Percentiles rank a stretch among this genome's conserved stretches.
Evolutionary conservation across 345 rosid species (phyloP).

Genomic region (Diplotaxis tenuifolia): DNA sequence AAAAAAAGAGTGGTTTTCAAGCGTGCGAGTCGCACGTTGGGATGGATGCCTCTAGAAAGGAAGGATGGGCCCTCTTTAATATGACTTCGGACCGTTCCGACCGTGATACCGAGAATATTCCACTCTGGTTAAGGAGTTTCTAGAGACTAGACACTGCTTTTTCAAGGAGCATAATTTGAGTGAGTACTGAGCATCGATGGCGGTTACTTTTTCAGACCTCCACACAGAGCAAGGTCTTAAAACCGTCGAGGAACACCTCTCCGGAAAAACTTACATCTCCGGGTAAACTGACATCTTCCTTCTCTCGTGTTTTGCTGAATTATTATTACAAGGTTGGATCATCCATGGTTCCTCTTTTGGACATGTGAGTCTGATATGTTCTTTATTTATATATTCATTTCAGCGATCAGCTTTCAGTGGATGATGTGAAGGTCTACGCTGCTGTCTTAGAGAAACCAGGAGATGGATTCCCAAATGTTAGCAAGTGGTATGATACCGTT

Average conservation of each 20-base stretch:
- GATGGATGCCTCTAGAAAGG: constrained; percentile 15
- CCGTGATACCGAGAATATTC: neutral
- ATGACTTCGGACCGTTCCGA: neutral
- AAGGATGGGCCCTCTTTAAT: neutral
- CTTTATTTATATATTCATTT: neutral
- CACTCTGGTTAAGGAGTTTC: neutral
- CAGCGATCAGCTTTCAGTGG: constrained; percentile 54
- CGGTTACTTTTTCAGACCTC: constrained; percentile 69
- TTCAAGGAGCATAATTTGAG: neutral
- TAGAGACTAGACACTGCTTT: neutral
- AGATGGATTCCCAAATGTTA: constrained; percentile 53
- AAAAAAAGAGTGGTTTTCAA: neutral
- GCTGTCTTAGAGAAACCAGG: constrained; percentile 63
- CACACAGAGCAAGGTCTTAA: constrained; percentile 79
- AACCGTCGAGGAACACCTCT: constrained; percentile 61
- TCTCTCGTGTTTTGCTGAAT: neutral
- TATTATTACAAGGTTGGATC: neutral
- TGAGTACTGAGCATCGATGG: constrained; percentile 37
- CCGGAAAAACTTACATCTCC: constrained; percentile 65
- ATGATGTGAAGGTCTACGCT: constrained; percentile 79
- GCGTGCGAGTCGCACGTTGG: constrained; percentile 20
- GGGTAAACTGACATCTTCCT: constrained; percentile 39
- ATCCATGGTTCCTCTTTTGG: neutral
- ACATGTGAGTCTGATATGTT: neutral
- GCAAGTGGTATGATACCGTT: constrained; percentile 73